A percentile compares a stretch with the other conserved stretches of the same genome.
Conservation (phyloP, 2,329 filamentous ascomycete genomes). For the Sclerotinia glacialis region DNA sequence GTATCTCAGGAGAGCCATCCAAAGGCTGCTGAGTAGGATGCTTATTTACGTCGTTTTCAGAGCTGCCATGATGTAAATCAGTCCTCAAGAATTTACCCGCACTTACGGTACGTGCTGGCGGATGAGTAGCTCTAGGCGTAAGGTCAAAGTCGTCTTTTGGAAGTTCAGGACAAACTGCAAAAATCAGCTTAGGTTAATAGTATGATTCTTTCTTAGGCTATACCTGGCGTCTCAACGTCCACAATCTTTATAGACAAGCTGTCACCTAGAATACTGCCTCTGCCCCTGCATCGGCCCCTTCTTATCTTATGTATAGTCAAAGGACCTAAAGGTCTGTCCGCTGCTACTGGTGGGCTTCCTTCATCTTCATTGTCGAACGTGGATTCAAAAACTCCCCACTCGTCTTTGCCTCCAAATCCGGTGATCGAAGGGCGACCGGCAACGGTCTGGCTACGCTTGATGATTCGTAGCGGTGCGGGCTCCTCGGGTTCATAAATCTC, state of each 20-base stretch:
- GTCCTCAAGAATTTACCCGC: conserved; percentile 34
- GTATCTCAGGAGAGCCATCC: conserved; percentile 26
- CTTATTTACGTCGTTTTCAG: conserved; percentile 25
- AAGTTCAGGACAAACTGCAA: background rate
- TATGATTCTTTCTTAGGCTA: too few relatives aligned
- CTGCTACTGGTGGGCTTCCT: conserved; percentile 34
- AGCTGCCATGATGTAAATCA: conserved; percentile 28
- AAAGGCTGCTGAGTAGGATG: conserved; percentile 14
- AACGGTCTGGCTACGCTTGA: conserved; percentile 44
- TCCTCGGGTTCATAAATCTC: conserved; percentile 40
- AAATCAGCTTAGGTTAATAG: background rate
- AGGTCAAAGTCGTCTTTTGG: background rate
- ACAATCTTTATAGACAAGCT: conserved; percentile 26
- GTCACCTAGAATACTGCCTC: conserved; percentile 28
- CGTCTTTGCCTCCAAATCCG: conserved; percentile 25
- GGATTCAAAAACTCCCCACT: conserved; percentile 30
- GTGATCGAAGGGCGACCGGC: conserved; percentile 31
- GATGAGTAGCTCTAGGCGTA: conserved; percentile 34
- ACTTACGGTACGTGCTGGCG: conserved; percentile 30
- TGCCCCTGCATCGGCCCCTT: conserved; percentile 28
- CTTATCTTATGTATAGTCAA: conserved; percentile 37
- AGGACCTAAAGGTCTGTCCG: conserved; percentile 35
- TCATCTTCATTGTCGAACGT: conserved; percentile 28
- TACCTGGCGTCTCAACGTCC: background rate
- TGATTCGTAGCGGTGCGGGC: conserved; percentile 51